These are phyloP conservation scores for Chamaenerion angustifolium DNA, from an alignment of 345 rosid genomes.

Conservation along the genomic window DNA sequence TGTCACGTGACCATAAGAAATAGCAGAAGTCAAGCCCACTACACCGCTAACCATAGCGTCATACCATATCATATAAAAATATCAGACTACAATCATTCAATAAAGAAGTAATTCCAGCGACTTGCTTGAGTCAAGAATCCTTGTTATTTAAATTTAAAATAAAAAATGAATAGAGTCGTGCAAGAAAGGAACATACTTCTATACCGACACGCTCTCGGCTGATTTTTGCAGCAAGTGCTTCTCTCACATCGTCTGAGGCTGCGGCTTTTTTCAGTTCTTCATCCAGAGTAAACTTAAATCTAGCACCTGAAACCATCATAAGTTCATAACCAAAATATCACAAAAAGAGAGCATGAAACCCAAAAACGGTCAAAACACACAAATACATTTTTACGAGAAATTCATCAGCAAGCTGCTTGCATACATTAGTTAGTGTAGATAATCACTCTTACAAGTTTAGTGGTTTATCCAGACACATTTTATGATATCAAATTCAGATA, in stretches of 20 bases:
- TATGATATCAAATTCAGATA: too few species aligned
- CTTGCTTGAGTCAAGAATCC: not conserved
- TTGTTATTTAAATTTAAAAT: slow-evolving; percentile 1
- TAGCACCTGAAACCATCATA: slow-evolving; percentile 44
- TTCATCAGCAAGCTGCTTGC: too few species aligned
- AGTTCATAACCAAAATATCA: slow-evolving; percentile 6
- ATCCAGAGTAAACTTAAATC: slow-evolving; percentile 62
- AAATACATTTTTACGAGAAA: not conserved
- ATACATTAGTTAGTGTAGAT: too few species aligned
- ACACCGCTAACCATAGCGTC: not conserved
- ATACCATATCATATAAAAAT: too few species aligned
- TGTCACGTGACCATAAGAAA: slow-evolving; percentile 13
- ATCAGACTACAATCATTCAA: too few species aligned
- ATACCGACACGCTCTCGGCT: slow-evolving; percentile 88
- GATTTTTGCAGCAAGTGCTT: slow-evolving; percentile 72
- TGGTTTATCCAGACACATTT: too few species aligned
- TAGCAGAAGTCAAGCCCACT: not conserved
- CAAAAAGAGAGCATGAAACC: not conserved
- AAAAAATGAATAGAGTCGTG: not conserved
- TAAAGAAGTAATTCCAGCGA: too few species aligned
- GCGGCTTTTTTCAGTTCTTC: slow-evolving; percentile 71
- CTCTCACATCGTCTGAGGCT: slow-evolving; percentile 58
- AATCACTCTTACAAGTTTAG: too few species aligned
- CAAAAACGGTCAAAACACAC: not conserved
- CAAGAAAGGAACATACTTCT: slow-evolving; percentile 42